Percentiles rank a stretch among this genome's conserved stretches.
Evolutionary conservation across 73 alveolate species (phyloP).

Genomic region (Durusdinium trenchii): DNA sequence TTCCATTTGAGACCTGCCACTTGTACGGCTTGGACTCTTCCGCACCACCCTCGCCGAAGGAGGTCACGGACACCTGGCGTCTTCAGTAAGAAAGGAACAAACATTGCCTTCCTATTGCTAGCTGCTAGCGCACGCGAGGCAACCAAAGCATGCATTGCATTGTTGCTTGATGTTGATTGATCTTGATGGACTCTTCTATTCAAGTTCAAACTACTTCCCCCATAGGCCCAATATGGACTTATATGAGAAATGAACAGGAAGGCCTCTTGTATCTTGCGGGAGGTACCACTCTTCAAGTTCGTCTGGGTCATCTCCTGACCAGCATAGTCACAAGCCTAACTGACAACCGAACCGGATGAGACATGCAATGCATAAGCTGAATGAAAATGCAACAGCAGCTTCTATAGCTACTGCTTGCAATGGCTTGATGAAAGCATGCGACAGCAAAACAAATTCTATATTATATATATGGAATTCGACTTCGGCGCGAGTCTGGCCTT

Average conservation of each 20-base stretch:
- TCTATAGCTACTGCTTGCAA: too few species aligned
- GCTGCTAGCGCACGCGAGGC: too few species aligned
- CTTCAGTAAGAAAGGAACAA: not conserved
- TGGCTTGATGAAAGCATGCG: too few species aligned
- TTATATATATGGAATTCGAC: too few species aligned
- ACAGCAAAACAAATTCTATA: too few species aligned
- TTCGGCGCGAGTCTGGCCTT: too few species aligned
- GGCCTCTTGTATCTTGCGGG: conserved; percentile 68
- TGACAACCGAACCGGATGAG: too few species aligned
- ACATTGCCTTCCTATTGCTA: not conserved
- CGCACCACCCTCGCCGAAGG: conserved; percentile 63
- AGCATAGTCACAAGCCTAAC: not conserved
- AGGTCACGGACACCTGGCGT: conserved; percentile 48
- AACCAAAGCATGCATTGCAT: not conserved
- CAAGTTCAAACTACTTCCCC: not conserved
- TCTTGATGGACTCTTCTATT: not conserved
- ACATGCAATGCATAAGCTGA: too few species aligned
- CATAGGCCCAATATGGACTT: not conserved
- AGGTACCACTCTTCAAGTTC: conserved; percentile 49
- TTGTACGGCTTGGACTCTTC: conserved; percentile 83
- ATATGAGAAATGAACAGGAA: not conserved
- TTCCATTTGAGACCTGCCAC: conserved; percentile 93
- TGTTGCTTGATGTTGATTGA: not conserved
- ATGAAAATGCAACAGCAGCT: too few species aligned
- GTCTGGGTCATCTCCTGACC: conserved; percentile 81